Evolutionary conservation across 2,329 filamentous ascomycete species (phyloP).

Genomic region (Taxawa tesnikishii): DNA sequence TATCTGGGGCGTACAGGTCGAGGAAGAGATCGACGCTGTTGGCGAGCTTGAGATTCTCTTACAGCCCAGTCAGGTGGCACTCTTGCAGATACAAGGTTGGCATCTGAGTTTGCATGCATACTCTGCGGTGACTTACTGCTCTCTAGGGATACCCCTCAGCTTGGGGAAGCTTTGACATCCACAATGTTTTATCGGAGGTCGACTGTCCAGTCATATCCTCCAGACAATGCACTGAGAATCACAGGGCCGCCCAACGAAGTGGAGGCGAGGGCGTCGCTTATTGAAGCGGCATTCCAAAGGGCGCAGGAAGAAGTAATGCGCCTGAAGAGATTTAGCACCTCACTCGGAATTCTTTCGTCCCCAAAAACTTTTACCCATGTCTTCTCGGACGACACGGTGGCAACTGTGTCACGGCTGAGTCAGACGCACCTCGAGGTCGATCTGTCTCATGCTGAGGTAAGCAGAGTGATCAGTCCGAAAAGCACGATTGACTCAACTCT

Average conservation of each 20-base stretch:
- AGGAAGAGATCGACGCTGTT: conserved; percentile 4
- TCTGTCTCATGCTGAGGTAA: too few relatives aligned
- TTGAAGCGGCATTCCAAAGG: conserved; percentile 1
- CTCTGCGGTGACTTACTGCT: background rate
- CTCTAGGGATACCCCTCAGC: background rate
- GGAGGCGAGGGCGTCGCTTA: conserved; percentile 1
- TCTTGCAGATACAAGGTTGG: conserved; percentile 6
- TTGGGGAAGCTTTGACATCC: conserved; percentile 1
- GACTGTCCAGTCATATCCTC: conserved; percentile 3
- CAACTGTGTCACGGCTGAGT: conserved; percentile 1
- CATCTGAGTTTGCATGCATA: conserved; percentile 1
- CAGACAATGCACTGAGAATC: conserved; percentile 5
- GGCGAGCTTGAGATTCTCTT: conserved; percentile 8
- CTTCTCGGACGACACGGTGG: background rate
- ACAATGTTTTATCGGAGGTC: conserved; percentile 6
- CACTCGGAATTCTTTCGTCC: background rate
- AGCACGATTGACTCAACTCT: background rate
- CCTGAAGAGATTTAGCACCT: too few relatives aligned
- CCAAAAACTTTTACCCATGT: background rate
- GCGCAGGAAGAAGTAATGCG: background rate
- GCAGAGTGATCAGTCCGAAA: background rate
- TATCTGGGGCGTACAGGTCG: conserved; percentile 4
- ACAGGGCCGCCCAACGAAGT: conserved; percentile 3
- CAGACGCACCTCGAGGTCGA: too few relatives aligned
- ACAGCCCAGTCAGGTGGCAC: conserved; percentile 3